Conservation (phyloP, 306 rosid genomes). For the Alnus rubra region DNA sequence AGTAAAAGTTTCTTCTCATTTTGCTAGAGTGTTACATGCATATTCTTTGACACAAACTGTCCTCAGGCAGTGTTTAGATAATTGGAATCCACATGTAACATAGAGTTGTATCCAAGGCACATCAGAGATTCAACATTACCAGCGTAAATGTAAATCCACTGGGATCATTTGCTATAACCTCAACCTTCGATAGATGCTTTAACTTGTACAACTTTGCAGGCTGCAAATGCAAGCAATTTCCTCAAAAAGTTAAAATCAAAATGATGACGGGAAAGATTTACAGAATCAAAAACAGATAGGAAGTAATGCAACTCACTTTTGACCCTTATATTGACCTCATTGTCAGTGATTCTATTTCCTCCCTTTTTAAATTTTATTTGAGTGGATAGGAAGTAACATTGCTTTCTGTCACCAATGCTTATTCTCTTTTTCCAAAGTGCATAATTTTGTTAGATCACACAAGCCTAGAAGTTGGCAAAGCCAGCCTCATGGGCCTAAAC, state of each 20-base stretch:
- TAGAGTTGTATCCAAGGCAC: conserved; percentile 12
- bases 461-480: background rate
- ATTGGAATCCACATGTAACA: conserved; percentile 19
- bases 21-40: conserved; percentile 24
- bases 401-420: background rate
- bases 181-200: conserved; percentile 93
- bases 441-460: background rate
- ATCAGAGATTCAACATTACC: conserved; percentile 55
- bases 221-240: conserved; percentile 47
- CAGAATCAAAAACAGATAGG: background rate
- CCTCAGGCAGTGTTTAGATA: background rate
- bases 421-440: background rate
- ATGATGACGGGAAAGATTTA: conserved; percentile 12
- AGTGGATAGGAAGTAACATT: conserved; percentile 18
- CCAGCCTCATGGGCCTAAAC: background rate
- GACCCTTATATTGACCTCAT: conserved; percentile 6
- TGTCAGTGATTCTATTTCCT: conserved; percentile 21
- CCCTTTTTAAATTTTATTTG: background rate
- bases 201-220: conserved; percentile 93
- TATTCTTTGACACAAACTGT: background rate
- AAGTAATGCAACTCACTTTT: background rate
- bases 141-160: conserved; percentile 90
- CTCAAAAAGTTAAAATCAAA: conserved; percentile 5
- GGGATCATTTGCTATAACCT: conserved; percentile 79
- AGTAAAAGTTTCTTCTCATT: conserved; percentile 16